These are phyloP conservation scores for Mrakia gelida DNA, from an alignment of 768 basidiomycete species.

Conservation along the genomic window DNA sequence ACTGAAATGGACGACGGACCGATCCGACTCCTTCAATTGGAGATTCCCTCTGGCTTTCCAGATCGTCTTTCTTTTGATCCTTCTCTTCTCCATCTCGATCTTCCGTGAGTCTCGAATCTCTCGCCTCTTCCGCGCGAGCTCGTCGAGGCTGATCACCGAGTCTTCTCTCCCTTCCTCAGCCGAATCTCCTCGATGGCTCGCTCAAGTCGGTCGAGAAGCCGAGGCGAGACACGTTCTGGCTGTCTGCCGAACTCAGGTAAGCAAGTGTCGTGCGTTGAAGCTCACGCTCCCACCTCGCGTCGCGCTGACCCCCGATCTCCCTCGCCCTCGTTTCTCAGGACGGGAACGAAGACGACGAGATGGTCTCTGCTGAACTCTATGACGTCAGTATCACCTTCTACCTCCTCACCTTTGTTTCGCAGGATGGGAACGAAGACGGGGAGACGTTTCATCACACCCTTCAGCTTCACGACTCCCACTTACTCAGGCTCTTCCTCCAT, in stretches of 20 bases:
- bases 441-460: no score
- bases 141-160: no score
- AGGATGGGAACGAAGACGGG: no score
- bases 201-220: slow-evolving; percentile 31
- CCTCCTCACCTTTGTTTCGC: no score
- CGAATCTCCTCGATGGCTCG: slow-evolving; percentile 40
- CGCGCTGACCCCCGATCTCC: no score
- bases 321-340: background rate
- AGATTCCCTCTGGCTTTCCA: slow-evolving; percentile 38
- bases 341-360: slow-evolving; percentile 31
- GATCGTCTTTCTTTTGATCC: slow-evolving; percentile 34
- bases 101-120: slow-evolving; percentile 24
- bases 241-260: slow-evolving; percentile 18
- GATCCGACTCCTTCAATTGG: slow-evolving; percentile 34
- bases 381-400: slow-evolving; percentile 1
- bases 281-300: no score
- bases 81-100: slow-evolving; percentile 32
- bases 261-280: no score
- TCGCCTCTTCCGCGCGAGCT: no score
- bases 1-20: background rate
- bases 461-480: no score
- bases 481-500: no score
- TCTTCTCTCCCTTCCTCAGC: background rate
- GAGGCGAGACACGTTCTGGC: slow-evolving; percentile 30
- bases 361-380: slow-evolving; percentile 32